Base-by-base conservation (phyloP, 163 green algal species). In the Smithsoniella earleae region DNA sequence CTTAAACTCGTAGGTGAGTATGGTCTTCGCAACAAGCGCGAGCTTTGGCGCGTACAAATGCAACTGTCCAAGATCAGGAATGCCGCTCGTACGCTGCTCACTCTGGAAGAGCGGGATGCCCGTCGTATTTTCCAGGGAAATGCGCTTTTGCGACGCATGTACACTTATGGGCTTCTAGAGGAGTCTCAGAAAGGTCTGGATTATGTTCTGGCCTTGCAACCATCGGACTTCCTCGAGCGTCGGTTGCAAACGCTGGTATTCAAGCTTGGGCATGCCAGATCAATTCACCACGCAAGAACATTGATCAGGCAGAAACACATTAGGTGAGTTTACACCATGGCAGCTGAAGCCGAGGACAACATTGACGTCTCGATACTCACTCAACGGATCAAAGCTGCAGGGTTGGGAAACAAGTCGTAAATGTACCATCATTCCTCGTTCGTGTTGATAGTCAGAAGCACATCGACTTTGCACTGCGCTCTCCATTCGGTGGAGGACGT, bases 391-490 rank as follows among this genome's bases (percentile, higher is more conserved):
- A 8, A 37, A 28, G 8, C 2, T 79, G 37, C 78, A 90, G 89
- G 40, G 94, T 99, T 28, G 94, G 94, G 83, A 99, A 99, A 90
- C 94, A 99, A 84, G 92, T 99, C 74, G 94, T 99, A 16, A 96
- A 98, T 83, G 88, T 99, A 74, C 87, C 94, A 46, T 96, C 87
- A 49, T 99, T 99, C 89, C 82, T 97, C 75, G 94, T 99, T 64
- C 87, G 92, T 66, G 85, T 97, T 27, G 94, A 99, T 82, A 93
- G 85, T 83, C 92, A 99, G 90, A 98, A 98, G 91, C 94, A 99
- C 88, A 97, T 99, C 78, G 94, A 99, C 90, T 99, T 98, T 81
- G 85, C 91, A 20, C 85, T 98, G 62, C 95, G 93, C 79, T 91
- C 80, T 58, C 92, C 94, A 81, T 97, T 98, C 83, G 92, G 94